These are phyloP conservation scores for Hemileccinum rubropunctum DNA, from an alignment of 768 basidiomycete genomes.

Conservation along the genomic window DNA sequence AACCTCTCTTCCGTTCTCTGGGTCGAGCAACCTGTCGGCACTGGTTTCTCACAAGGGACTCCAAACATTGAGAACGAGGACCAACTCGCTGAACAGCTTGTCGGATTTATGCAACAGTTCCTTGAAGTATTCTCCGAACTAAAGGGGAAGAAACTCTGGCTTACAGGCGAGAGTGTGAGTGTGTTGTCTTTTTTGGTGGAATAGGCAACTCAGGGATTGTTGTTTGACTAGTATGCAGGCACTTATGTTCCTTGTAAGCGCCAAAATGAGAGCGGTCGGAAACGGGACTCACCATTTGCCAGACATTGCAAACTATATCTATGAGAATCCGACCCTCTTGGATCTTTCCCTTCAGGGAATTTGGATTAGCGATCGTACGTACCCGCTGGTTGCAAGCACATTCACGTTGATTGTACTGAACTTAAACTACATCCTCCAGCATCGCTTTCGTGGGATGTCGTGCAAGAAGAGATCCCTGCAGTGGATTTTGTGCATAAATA, in stretches of 20 bases:
- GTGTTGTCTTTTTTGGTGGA: not conserved
- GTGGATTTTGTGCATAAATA: slow-evolving; percentile 75
- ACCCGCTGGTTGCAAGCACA: not conserved
- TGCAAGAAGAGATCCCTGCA: slow-evolving; percentile 68
- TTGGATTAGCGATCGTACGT: slow-evolving; percentile 71
- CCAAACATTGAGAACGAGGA: slow-evolving; percentile 60
- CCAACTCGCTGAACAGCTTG: slow-evolving; percentile 53
- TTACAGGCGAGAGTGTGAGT: slow-evolving; percentile 74
- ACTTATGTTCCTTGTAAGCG: slow-evolving; percentile 59
- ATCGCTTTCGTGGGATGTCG: slow-evolving; percentile 57
- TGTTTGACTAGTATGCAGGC: slow-evolving; percentile 58
- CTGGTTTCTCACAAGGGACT: slow-evolving; percentile 69
- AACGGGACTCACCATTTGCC: not conserved
- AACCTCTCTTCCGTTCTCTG: slow-evolving; percentile 72
- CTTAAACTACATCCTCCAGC: slow-evolving; percentile 34
- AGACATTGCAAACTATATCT: slow-evolving; percentile 79
- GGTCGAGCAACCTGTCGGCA: slow-evolving; percentile 80
- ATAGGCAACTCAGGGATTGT: not conserved
- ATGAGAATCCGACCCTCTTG: slow-evolving; percentile 49
- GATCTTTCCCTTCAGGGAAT: slow-evolving; percentile 64
- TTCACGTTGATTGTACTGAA: not conserved
- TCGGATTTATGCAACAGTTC: slow-evolving; percentile 70
- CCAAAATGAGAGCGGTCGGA: not conserved
- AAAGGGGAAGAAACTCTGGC: slow-evolving; percentile 69
- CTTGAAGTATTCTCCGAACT: slow-evolving; percentile 70